These are phyloP conservation scores for Mantamonas sphyraenae DNA, from an alignment of 78 protist genomes.

Conservation along the genomic window DNA sequence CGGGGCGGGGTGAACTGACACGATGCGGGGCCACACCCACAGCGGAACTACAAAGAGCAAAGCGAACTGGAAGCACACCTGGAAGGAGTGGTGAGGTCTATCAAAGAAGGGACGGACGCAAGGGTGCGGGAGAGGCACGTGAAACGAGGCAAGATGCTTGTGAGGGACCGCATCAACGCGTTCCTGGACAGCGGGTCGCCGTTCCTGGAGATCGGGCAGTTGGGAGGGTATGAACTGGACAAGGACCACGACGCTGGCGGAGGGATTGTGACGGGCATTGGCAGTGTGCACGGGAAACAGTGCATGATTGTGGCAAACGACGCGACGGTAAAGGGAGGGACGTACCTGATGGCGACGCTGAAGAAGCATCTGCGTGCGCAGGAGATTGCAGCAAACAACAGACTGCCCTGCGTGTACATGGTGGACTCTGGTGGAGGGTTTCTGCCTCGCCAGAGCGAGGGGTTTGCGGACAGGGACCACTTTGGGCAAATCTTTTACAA, in stretches of 20 bases:
- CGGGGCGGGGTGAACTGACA: no score
- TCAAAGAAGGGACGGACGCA: no score
- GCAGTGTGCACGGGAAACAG: conserved; percentile 4
- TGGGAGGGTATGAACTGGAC: conserved; percentile 13
- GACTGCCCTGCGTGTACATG: conserved; percentile 3
- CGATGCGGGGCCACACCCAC: no score
- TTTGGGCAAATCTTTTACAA: background rate
- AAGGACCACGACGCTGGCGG: background rate
- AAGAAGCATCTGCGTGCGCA: background rate
- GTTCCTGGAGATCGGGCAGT: conserved; percentile 27
- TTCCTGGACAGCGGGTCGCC: conserved; percentile 33
- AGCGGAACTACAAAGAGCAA: no score
- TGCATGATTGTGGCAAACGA: background rate
- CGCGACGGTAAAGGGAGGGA: conserved; percentile 16
- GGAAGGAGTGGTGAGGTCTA: no score
- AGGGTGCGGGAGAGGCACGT: no score
- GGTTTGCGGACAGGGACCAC: conserved; percentile 9
- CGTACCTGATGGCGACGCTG: background rate
- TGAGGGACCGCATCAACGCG: background rate
- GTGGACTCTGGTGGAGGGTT: conserved; percentile 31
- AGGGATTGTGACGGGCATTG: conserved; percentile 12
- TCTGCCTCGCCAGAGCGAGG: conserved; percentile 11
- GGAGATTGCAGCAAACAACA: conserved; percentile 3
- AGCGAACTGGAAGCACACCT: no score
- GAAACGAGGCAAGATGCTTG: conserved; percentile 1